Conservation (phyloP, 495 filamentous ascomycete species). For the Podospora appendiculata region DNA sequence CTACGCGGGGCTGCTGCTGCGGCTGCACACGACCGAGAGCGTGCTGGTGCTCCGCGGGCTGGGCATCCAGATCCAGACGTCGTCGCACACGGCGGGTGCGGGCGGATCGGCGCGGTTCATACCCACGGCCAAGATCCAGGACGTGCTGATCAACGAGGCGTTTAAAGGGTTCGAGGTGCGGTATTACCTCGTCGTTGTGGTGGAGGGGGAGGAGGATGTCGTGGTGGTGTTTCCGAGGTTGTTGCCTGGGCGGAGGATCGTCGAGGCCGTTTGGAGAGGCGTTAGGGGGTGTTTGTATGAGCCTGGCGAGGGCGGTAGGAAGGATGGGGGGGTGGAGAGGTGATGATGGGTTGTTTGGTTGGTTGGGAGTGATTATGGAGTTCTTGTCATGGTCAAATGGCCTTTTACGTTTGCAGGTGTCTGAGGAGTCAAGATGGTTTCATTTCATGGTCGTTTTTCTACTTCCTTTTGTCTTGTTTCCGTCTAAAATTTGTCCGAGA, state of each 20-base stretch:
- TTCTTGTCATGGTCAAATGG: no score
- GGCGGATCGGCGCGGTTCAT: constrained; percentile 62
- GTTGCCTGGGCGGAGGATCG: constrained; percentile 57
- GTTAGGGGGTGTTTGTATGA: constrained; percentile 71
- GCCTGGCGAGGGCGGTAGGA: neutral
- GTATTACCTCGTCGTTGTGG: constrained; percentile 83
- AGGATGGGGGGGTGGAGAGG: neutral
- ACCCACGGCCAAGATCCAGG: constrained; percentile 81
- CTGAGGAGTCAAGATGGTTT: neutral
- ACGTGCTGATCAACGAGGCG: constrained; percentile 92
- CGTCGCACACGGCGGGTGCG: no score
- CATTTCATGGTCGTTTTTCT: no score
- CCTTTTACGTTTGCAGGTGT: no score
- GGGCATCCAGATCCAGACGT: constrained; percentile 78
- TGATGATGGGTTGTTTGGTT: neutral
- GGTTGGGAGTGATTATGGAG: neutral
- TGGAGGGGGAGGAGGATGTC: constrained; percentile 80
- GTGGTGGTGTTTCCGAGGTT: constrained; percentile 89
- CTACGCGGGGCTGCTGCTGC: constrained; percentile 25
- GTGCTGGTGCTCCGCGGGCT: constrained; percentile 82
- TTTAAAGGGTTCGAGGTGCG: constrained; percentile 88
- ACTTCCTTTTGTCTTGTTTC: no score
- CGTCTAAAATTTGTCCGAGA: no score
- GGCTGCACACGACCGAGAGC: constrained; percentile 62
- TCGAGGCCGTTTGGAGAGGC: constrained; percentile 85